These are phyloP conservation scores for Colletotrichum costaricense DNA, from an alignment of 2,329 filamentous ascomycete species.

Conservation along the genomic window DNA sequence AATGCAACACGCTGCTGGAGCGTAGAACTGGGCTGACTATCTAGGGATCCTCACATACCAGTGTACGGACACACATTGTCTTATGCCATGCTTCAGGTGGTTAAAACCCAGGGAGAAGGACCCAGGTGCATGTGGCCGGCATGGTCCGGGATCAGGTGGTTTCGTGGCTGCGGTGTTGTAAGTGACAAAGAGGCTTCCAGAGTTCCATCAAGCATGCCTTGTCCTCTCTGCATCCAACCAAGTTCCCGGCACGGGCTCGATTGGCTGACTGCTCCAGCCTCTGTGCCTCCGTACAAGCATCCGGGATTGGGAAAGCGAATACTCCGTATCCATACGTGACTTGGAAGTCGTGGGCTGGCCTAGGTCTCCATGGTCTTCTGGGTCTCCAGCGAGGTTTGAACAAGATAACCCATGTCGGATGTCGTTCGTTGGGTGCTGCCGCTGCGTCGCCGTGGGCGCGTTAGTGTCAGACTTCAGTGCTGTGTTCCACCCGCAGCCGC, in stretches of 20 bases:
- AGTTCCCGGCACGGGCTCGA: not conserved
- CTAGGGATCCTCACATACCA: not conserved
- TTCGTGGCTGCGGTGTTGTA: not conserved
- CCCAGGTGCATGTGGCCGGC: not conserved
- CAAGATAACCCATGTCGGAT: not conserved
- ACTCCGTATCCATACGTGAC: not conserved
- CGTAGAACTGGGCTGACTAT: not conserved
- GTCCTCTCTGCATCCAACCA: not conserved
- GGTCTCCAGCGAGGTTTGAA: not conserved
- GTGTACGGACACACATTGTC: too few species aligned
- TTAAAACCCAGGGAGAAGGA: not conserved
- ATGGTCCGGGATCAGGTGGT: constrained; percentile 3
- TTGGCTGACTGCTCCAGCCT: not conserved
- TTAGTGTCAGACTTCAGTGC: not conserved
- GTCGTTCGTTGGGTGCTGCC: not conserved
- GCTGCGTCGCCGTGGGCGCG: not conserved
- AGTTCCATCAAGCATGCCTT: not conserved
- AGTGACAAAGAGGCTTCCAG: not conserved
- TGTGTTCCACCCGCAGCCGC: not conserved
- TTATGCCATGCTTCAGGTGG: not conserved
- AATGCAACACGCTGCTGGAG: not conserved
- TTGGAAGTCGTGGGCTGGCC: not conserved
- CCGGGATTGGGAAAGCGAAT: too few species aligned
- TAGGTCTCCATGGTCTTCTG: not conserved
- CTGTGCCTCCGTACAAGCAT: too few species aligned